Evolutionary conservation across 2,329 filamentous ascomycete species (phyloP), one percentile per base, ranked within the genome.

Genomic region (Pseudogymnoascus sp.): DNA sequence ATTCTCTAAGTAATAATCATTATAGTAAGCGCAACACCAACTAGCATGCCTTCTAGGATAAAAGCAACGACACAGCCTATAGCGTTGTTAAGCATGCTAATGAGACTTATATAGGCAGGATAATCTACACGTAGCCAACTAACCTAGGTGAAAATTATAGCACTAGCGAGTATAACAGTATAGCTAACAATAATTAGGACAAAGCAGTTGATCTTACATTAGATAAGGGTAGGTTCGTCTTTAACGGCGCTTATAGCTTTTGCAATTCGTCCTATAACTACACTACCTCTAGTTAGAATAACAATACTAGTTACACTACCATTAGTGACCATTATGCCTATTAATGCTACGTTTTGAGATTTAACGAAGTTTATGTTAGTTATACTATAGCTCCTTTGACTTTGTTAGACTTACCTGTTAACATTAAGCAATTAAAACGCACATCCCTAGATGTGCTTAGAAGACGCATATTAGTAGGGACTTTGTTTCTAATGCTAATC

Each of bases 311-410:
- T 93, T 59, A 95, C 95, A 75, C 93, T 91, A 66, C 95, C 95
- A 68, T 90, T 96, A 16, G 97, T 93, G n/a, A 99, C 92, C 2
- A 95, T 97, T 5, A 95, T 99, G 70, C 96, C 96, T 1, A 95
- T 99, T 78, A 99, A 99, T 65, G 99, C 83, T 84, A 96, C 97
- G 76, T 99, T 99, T 99, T 96, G 79, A 99, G 95, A 78, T 96
- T 91, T 69, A 97, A 95, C 49, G 93, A 53, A 92, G 77, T 89
- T 88, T 53, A 83, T 79, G 73, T 97, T 95, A 69, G 84, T 80
- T 68, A 97, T 80, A 5, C 83, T 80, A 75, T 74, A 60, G 83
- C 84, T 71, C 93, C 90, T 78, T 99, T 84, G 61, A 99, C 93
- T 75, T 93, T 97, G 79, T 97, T 93, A 74, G 93, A 97, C 79